Base-by-base conservation (phyloP, 2,329 filamentous ascomycete species). In the Aspergillus latus region DNA sequence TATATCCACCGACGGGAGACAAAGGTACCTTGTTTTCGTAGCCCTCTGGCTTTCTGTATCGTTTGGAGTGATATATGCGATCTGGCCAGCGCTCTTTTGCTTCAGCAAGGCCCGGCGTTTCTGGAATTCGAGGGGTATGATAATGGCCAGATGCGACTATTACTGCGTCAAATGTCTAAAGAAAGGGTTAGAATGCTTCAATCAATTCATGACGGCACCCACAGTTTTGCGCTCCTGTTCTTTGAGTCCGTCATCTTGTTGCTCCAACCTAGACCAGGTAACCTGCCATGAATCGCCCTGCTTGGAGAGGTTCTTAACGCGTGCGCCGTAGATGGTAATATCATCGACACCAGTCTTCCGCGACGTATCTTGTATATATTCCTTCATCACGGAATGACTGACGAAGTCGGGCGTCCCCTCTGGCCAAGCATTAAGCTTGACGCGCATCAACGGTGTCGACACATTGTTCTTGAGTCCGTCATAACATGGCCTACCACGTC, bases 291-390 rank as follows among this genome's bases (percentile, higher is more conserved):
- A 70, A 0, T 59, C 39, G 2, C 68, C 72, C 0, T 69, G 65
- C 64, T 87, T 88, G 1, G 62, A 59, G 0, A 82, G 63, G 2
- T 74, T 70, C 58, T 81, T 81, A 0, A 89, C 86, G n/a, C 82
- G 74, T 0, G 86, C 88, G 44, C 85, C 74, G 62, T 83, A 87
- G 0, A 72, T 64, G 0, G 83, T 84, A 7, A 76, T 64, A 0
- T 74, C 67, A 2, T 83, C 68, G 0, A 87, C 80, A 0, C 79
- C 80, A 1, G 80, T 76, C 1, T 76, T 70, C 0, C 61, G 60
- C 0, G 85, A 80, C 1, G 85, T 81, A n/a, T 80, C 76, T 57
- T 86, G 81, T 4, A 89, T 80, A 62, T 89, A 89, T 1, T 80
- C 72, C 34, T 80, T 80, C 7, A 89, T 71, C 0, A 81, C 76